phyloP scores from a whole-genome alignment of 352 stramenopile genomes.

The Peronospora destructor region DNA sequence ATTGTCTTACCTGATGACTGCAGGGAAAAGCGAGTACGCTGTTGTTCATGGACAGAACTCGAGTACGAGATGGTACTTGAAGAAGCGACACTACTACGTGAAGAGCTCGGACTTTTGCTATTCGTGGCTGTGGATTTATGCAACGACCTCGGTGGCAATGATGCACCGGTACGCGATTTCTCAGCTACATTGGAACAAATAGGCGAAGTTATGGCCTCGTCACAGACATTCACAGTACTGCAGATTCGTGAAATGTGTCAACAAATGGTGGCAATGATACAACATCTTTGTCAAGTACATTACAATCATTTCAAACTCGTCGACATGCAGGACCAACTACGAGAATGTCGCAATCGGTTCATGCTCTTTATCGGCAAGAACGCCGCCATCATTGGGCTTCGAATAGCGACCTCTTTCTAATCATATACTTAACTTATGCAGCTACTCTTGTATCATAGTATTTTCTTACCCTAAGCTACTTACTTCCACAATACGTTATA shows the following conservation, averaged over 20 bases:
- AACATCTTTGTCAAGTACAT: slow-evolving; percentile 59
- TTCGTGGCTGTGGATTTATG: slow-evolving; percentile 52
- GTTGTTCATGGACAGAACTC: slow-evolving; percentile 45
- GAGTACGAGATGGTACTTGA: slow-evolving; percentile 72
- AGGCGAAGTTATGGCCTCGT: slow-evolving; percentile 41
- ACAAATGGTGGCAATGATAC: slow-evolving; percentile 67
- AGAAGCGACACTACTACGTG: slow-evolving; percentile 54
- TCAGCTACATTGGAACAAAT: slow-evolving; percentile 30
- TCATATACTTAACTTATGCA: slow-evolving; percentile 23
- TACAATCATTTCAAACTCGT: slow-evolving; percentile 62
- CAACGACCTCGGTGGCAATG: slow-evolving; percentile 41
- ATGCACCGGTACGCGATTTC: slow-evolving; percentile 27
- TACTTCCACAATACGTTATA: slow-evolving; percentile 10
- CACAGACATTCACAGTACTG: slow-evolving; percentile 41
- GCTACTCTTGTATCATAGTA: not conserved
- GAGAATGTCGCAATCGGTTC: slow-evolving; percentile 57
- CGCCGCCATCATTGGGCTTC: slow-evolving; percentile 57
- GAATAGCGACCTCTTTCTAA: slow-evolving; percentile 3
- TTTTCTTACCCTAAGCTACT: no score
- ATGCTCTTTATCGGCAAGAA: slow-evolving; percentile 77
- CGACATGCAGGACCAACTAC: slow-evolving; percentile 68
- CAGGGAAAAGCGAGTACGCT: slow-evolving; percentile 45
- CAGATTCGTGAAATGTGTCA: slow-evolving; percentile 61
- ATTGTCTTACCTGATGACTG: slow-evolving; percentile 31
- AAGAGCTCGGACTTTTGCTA: slow-evolving; percentile 65